Evolutionary conservation across 495 filamentous ascomycete genomes (phyloP).

Genomic region (Penicillium verhagenii): DNA sequence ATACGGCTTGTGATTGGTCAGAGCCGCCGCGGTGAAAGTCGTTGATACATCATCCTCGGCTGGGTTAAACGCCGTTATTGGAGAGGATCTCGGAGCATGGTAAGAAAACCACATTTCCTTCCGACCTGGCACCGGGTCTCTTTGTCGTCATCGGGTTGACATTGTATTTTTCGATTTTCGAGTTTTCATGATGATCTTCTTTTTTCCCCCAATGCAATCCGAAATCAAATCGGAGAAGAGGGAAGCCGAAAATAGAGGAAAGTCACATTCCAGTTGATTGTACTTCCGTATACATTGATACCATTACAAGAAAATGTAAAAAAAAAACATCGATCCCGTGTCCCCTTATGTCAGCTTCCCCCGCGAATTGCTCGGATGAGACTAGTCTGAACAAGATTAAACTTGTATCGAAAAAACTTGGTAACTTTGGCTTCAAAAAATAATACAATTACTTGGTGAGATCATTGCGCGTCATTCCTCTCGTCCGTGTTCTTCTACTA

Average conservation of each 20-base stretch:
- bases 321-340: no score
- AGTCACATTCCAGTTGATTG: not conserved
- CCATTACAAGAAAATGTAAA: no score
- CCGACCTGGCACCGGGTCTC: constrained; percentile 16
- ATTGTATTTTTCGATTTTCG: not conserved
- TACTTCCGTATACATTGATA: no score
- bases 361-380: constrained; percentile 15
- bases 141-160: not conserved
- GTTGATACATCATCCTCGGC: constrained; percentile 31
- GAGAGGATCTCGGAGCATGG: constrained; percentile 14
- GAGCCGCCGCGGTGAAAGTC: constrained; percentile 23
- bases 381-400: constrained; percentile 1
- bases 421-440: constrained; percentile 6
- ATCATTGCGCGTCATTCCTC: constrained; percentile 31
- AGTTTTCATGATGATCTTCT: not conserved
- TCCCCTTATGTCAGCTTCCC: constrained; percentile 20
- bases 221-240: not conserved
- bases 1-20: constrained; percentile 32
- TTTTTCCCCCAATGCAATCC: no score
- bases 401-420: not conserved
- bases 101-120: constrained; percentile 6
- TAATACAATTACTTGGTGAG: constrained; percentile 22
- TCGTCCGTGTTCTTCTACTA: not conserved
- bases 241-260: not conserved
- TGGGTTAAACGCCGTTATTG: constrained; percentile 36